phyloP scores from a whole-genome alignment of 306 rosid species.

The Quercus berberidifolia region DNA sequence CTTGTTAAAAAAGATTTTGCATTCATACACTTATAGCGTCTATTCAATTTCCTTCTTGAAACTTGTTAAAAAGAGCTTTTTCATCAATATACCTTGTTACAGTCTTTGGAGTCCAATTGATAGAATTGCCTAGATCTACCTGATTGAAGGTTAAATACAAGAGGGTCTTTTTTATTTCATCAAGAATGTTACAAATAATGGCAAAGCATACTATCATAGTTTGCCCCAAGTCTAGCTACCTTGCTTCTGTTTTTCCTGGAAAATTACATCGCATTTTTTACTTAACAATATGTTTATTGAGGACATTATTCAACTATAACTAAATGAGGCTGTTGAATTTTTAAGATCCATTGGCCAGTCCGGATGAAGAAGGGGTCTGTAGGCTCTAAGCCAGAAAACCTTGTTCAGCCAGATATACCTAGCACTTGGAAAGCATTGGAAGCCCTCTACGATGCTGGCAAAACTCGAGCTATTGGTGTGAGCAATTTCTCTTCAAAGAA shows the following conservation, averaged over 20 bases:
- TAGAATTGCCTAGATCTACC: background rate
- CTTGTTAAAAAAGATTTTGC: background rate
- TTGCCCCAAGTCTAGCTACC: background rate
- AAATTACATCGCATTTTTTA: background rate
- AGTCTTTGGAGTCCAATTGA: background rate
- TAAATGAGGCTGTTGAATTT: slow-evolving; percentile 15
- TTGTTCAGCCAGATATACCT: slow-evolving; percentile 34
- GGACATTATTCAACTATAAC: slow-evolving; percentile 8
- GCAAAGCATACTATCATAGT: background rate
- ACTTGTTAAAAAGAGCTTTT: background rate
- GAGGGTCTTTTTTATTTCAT: background rate
- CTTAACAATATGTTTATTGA: slow-evolving; percentile 3
- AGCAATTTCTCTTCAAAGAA: slow-evolving; percentile 70
- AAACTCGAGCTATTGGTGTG: slow-evolving; percentile 66
- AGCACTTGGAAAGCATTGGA: slow-evolving; percentile 78
- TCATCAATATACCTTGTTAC: background rate
- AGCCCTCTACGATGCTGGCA: slow-evolving; percentile 51
- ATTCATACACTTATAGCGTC: background rate
- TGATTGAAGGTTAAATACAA: background rate
- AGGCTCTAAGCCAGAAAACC: slow-evolving; percentile 39
- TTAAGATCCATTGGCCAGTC: slow-evolving; percentile 69
- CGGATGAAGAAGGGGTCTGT: slow-evolving; percentile 51
- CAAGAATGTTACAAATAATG: background rate
- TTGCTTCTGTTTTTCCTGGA: background rate
- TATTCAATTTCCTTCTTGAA: background rate